A percentile compares a stretch with the other conserved stretches of the same genome.
phyloP scores from a whole-genome alignment of 129 eudicot species.

The Lactuca saligna region DNA sequence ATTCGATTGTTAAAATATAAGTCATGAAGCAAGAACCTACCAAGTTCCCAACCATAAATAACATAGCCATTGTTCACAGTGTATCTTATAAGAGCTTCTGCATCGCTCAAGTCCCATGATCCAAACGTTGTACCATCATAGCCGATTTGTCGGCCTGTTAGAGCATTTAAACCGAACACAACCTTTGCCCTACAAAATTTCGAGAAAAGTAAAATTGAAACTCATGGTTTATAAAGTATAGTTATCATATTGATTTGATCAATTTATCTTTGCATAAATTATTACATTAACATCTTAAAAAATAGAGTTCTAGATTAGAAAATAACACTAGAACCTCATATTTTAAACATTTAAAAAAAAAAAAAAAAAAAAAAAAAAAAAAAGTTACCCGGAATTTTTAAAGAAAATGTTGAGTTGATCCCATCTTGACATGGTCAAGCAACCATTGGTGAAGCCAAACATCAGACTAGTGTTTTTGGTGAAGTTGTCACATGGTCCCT shows the following conservation, averaged over 20 bases:
- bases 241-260: neutral
- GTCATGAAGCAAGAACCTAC: slow-evolving; percentile 24
- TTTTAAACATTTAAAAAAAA: neutral
- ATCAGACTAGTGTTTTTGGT: slow-evolving; percentile 28
- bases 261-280: neutral
- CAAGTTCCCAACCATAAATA: slow-evolving; percentile 69
- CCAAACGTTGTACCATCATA: slow-evolving; percentile 32
- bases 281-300: neutral
- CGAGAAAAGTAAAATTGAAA: neutral
- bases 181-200: slow-evolving; percentile 38
- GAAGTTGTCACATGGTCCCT: slow-evolving; percentile 42
- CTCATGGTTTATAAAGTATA: neutral
- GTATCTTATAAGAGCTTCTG: slow-evolving; percentile 52
- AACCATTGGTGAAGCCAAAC: slow-evolving; percentile 64
- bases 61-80: slow-evolving; percentile 52
- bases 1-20: neutral
- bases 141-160: slow-evolving; percentile 41
- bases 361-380: neutral
- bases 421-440: slow-evolving; percentile 73
- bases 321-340: neutral
- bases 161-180: slow-evolving; percentile 67
- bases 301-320: neutral
- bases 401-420: slow-evolving; percentile 53
- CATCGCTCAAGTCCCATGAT: slow-evolving; percentile 52
- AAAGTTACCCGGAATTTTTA: slow-evolving; percentile 51